These are phyloP conservation scores for Pseudomassariella vexata DNA, from an alignment of 2,329 filamentous ascomycete genomes.

Conservation along the genomic window DNA sequence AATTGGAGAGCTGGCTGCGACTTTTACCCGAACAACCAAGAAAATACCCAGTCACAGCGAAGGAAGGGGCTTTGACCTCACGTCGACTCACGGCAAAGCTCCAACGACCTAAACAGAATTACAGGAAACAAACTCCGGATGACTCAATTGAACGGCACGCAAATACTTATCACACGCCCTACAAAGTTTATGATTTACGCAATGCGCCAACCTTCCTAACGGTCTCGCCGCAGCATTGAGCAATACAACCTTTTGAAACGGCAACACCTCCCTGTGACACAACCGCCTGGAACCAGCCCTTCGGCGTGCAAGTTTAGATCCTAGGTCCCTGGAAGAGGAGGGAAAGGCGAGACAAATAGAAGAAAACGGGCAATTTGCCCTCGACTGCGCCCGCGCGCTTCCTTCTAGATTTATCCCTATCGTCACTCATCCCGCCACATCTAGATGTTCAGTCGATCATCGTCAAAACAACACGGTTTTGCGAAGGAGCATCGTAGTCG, in stretches of 20 bases:
- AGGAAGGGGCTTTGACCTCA: background rate
- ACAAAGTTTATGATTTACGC: conserved; percentile 2
- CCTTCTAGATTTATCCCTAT: conserved; percentile 6
- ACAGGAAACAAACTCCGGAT: background rate
- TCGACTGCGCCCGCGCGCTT: background rate
- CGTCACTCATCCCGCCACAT: conserved; percentile 7
- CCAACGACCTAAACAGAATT: background rate
- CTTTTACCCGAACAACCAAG: conserved; percentile 1
- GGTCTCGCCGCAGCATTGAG: conserved; percentile 3
- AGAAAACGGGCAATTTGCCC: background rate
- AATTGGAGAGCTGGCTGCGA: conserved; percentile 3
- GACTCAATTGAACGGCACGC: conserved; percentile 1
- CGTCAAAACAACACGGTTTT: conserved; percentile 30
- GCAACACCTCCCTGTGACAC: conserved; percentile 6
- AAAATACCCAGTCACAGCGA: background rate
- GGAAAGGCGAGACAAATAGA: background rate
- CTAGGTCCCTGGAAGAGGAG: conserved; percentile 1
- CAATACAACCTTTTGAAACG: conserved; percentile 4
- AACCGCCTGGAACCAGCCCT: conserved; percentile 2
- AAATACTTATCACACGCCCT: conserved; percentile 2
- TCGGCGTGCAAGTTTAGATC: too few relatives aligned
- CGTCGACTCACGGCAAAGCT: conserved; percentile 1
- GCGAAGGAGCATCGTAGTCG: conserved; percentile 31
- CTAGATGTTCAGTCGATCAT: conserved; percentile 42
- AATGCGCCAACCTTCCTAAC: conserved; percentile 2